Base-by-base conservation (phyloP, 352 stramenopile genomes). In the Pythium myriotylum region DNA sequence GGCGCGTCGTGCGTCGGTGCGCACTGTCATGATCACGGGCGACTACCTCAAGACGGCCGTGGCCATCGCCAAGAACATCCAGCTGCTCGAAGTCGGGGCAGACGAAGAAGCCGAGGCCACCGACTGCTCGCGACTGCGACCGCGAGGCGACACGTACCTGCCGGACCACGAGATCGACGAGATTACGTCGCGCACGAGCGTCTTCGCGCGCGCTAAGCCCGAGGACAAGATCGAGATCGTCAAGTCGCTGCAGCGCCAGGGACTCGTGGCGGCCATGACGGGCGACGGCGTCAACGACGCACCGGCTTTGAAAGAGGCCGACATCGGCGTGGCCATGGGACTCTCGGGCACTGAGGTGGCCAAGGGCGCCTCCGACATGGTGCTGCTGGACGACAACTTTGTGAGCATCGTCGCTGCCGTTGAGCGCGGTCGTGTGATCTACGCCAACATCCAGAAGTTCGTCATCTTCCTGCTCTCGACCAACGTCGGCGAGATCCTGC, bases 401-500 rank as follows among this genome's bases (percentile, higher is more conserved):
- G 86, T 85, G 24, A 99, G 95, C 33, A 99, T 99, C 63, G 96
- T 99, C 14, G 82, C 95, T 8, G 96, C 96, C 8, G 94, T 99
- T 39, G 89, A 98, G 53, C 97, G 96, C 72, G 97, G 97, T 17
- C 84, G 97, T 20, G 95, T 95, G 48, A 97, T 99, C 23, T 99
- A 98, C 74, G 95, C 98, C 63, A 98, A 98, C 70, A 99, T 99
- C 65, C 85, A 96, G 56, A 99, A 99, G 73, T 99, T 99, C 67
- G 83, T 99, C 41, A 96, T 98, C 76, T 99, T 99, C 71, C 84
- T 99, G 74, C 76, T 99, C 23, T 98, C 96, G 9, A 97, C 98
- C 13, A 99, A 99, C 75, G 94, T 99, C 53, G 94, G 92, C 9
- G 97, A 97, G 33, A 88, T 99, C 41, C 76, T 94, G 12, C 68